Percentiles rank a stretch among this genome's conserved stretches.
Conservation (phyloP, 2,329 filamentous ascomycete genomes). For the Cyclaneusma minus region DNA sequence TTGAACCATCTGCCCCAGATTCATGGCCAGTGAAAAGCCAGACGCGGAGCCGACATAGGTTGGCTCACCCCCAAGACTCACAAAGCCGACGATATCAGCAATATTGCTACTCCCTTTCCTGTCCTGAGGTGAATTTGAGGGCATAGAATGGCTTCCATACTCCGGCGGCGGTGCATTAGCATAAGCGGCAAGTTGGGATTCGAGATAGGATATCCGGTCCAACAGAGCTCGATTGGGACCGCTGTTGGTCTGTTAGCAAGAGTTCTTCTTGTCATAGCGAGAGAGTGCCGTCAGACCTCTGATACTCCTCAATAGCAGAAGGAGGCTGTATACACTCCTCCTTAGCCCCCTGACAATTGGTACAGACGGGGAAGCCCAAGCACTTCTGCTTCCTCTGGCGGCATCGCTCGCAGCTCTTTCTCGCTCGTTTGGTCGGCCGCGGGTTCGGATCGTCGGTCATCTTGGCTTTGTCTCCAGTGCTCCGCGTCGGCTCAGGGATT, state of each 20-base stretch:
- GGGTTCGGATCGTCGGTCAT: conserved; percentile 12
- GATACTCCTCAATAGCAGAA: conserved; percentile 14
- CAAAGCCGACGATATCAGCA: conserved; percentile 30
- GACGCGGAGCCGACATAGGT: conserved; percentile 33
- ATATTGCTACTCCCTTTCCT: conserved; percentile 15
- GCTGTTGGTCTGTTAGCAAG: conserved; percentile 6
- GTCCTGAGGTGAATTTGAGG: conserved; percentile 5
- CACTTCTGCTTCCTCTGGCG: conserved; percentile 14
- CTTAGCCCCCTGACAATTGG: conserved; percentile 12
- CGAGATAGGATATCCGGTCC: conserved; percentile 13
- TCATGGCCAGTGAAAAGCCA: conserved; percentile 30
- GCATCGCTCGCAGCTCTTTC: conserved; percentile 13
- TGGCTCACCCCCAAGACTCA: conserved; percentile 30
- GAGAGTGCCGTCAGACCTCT: no score
- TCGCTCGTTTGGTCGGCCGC: conserved; percentile 12
- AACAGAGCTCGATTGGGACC: conserved; percentile 12
- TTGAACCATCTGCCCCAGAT: conserved; percentile 36
- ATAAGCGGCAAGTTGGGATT: conserved; percentile 13
- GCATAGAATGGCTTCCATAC: conserved; percentile 5
- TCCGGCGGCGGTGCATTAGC: conserved; percentile 6
- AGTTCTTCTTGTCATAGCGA: background rate
- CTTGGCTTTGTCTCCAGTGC: no score
- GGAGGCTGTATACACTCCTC: conserved; percentile 14
- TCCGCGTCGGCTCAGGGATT: no score
- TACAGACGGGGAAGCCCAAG: conserved; percentile 13